Evolutionary conservation across 1,284 basidiomycete species (phyloP).

Genomic region (Rhodotorula sp.): DNA sequence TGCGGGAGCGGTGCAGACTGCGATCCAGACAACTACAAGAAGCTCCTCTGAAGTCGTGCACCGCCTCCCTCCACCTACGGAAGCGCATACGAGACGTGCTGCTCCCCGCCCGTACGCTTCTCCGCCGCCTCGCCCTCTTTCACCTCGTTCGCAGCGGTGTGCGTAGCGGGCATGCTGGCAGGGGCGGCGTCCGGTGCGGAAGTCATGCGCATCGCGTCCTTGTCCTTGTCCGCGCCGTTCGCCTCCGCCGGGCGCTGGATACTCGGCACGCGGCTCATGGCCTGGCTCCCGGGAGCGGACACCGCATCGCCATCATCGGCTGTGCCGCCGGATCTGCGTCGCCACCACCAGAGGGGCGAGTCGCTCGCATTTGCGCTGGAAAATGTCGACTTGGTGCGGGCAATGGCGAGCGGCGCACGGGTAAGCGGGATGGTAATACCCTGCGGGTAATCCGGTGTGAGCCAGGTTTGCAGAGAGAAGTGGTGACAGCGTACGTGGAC

Average conservation of each 20-base stretch:
- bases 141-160: neutral
- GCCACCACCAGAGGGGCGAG: conserved; percentile 1
- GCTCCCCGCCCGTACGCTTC: neutral
- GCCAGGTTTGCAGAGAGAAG: neutral
- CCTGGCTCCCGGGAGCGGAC: neutral
- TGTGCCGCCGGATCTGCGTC: neutral
- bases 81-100: neutral
- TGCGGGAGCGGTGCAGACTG: no score
- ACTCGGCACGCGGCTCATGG: neutral
- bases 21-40: no score
- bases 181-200: neutral
- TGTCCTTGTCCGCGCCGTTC: neutral
- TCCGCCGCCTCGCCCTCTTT: neutral
- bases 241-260: neutral
- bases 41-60: no score
- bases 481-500: conserved; percentile 51
- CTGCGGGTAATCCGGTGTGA: neutral
- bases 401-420: conserved; percentile 29
- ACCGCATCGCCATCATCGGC: neutral
- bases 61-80: neutral
- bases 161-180: neutral
- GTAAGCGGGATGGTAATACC: conserved; percentile 43
- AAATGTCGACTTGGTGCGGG: conserved; percentile 21
- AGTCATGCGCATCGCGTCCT: neutral
- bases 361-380: neutral